A percentile compares a stretch with the other conserved stretches of the same genome.
phyloP scores from a whole-genome alignment of 2,329 filamentous ascomycete genomes.

The Moelleriella libera region DNA sequence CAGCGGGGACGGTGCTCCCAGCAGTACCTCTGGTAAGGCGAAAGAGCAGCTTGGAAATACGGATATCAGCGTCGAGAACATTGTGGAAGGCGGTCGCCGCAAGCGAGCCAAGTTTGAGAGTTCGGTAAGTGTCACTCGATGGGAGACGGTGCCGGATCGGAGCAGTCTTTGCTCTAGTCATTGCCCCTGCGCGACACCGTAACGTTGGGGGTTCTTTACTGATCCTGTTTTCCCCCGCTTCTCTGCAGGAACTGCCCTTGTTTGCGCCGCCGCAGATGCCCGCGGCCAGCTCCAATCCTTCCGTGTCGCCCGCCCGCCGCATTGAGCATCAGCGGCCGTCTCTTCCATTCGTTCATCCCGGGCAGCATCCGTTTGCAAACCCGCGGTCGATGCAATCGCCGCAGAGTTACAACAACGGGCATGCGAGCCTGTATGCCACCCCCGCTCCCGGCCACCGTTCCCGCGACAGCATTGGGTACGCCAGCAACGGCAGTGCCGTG shows the following conservation, averaged over 20 bases:
- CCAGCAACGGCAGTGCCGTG: constrained; percentile 24
- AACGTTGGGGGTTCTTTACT: too few relatives aligned
- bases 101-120: constrained; percentile 94
- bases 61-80: constrained; percentile 96
- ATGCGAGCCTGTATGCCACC: constrained; percentile 46
- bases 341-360: constrained; percentile 61
- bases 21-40: constrained; percentile 56
- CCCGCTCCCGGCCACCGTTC: constrained; percentile 47
- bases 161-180: not conserved
- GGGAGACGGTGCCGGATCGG: not conserved
- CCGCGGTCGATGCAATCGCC: constrained; percentile 70
- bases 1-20: constrained; percentile 71
- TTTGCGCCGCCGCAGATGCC: constrained; percentile 93
- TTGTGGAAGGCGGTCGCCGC: constrained; percentile 88
- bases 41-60: constrained; percentile 86
- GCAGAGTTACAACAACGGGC: constrained; percentile 48
- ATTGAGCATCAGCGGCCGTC: constrained; percentile 56
- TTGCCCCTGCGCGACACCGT: not conserved
- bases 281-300: constrained; percentile 91
- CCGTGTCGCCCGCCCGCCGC: constrained; percentile 80
- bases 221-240: not conserved
- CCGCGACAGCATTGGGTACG: constrained; percentile 47
- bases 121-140: constrained; percentile 55
- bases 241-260: constrained; percentile 70
- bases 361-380: constrained; percentile 69